These are phyloP conservation scores for Pichia nanzhaoensis DNA, from an alignment of 805 yeast genomes.

Conservation along the genomic window DNA sequence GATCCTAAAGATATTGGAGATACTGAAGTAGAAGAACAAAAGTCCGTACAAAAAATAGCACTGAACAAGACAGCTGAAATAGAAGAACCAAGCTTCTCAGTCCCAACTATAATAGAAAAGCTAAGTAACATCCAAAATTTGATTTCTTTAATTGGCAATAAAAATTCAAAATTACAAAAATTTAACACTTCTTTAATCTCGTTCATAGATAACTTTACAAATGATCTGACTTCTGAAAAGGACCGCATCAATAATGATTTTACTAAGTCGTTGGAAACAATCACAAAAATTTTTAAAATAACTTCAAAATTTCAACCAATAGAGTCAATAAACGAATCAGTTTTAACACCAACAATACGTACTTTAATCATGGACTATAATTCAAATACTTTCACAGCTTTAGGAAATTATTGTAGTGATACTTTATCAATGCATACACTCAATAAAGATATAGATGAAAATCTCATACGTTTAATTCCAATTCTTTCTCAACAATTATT, in stretches of 20 bases:
- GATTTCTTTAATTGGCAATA: conserved; percentile 8
- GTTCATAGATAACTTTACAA: not conserved
- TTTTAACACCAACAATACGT: conserved; percentile 17
- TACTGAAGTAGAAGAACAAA: not conserved
- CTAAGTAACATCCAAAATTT: conserved; percentile 10
- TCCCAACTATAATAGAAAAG: conserved; percentile 3
- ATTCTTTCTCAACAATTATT: conserved; percentile 21
- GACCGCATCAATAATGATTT: conserved; percentile 19
- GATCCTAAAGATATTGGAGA: not conserved
- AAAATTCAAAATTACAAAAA: conserved; percentile 3
- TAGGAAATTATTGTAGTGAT: conserved; percentile 20
- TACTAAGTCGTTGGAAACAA: conserved; percentile 22
- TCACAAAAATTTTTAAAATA: conserved; percentile 19
- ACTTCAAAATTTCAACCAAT: conserved; percentile 12
- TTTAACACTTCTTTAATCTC: conserved; percentile 6
- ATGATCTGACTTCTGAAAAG: conserved; percentile 11
- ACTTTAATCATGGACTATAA: conserved; percentile 20
- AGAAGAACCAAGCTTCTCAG: conserved; percentile 4
- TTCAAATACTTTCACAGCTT: conserved; percentile 12
- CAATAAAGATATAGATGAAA: conserved; percentile 20
- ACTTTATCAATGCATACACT: conserved; percentile 19
- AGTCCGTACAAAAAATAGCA: no score
- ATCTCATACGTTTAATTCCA: conserved; percentile 22
- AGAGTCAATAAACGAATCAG: conserved; percentile 14
- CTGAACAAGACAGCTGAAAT: not conserved